Evolutionary conservation across 106 monocot species (phyloP), one percentile per base, ranked within the genome.

Genomic region (Cymbidium sinense): DNA sequence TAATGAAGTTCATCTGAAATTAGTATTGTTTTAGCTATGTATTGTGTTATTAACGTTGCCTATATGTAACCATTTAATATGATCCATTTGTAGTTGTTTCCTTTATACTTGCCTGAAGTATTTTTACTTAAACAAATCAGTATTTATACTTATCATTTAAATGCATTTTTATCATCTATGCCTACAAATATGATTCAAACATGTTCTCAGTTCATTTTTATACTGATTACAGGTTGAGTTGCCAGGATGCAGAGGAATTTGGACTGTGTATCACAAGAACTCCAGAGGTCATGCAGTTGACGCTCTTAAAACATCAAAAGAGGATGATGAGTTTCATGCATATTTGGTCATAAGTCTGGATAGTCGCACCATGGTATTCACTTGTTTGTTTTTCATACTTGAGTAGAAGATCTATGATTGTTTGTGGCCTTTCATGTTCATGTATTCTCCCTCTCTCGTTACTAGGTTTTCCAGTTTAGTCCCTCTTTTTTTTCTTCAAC

Each of bases 201-300:
- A 19, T 82, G 2, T 9, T 34, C 31, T 43, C 12, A 5, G 21
- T 58, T 77, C 55, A 9, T 64, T 17, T 70, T 30, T 41, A 78
- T 54, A 18, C 47, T 43, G 55, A 81, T 30, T 87, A 77, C 83
- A 99, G 98, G 98, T 99, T 67, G 98, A 92, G 65, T 77, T 99
- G 80, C 80, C 88, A 64, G 90, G 92, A 21, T 99, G 98, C 85
- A 88, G 79, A 82, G 98, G 94, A 36, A 99, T 99, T 55, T 99
- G 98, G 98, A 92, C 94, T 37, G 98, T 99, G 43, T 99, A 99
- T 79, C 90, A 99, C 79, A 99, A 99, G 81, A 94, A 86, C 77
- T 88, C 87, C 70, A 88, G 98, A 67, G 81, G 82, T 72, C 89
- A 88, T 75, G 50, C 76, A 43, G 39, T 79, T 84, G 91, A 95